Evolutionary conservation across 352 stramenopile genomes (phyloP).

Genomic region (Phytophthora citricola): DNA sequence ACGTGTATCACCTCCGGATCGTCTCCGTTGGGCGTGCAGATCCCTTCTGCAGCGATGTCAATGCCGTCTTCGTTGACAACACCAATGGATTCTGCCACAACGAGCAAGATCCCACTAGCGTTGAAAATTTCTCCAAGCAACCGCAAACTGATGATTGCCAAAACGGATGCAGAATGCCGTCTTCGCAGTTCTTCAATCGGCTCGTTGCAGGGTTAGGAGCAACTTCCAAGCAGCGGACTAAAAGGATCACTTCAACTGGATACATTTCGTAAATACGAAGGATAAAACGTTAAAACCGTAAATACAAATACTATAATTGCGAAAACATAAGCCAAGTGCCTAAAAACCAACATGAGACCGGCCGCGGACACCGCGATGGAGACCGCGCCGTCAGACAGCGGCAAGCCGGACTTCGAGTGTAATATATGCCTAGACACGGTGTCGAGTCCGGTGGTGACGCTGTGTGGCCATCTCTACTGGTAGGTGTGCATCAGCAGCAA

Average conservation of each 20-base stretch:
- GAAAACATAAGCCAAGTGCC: neutral
- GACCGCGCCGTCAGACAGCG: slow-evolving; percentile 23
- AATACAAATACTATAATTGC: slow-evolving; percentile 9
- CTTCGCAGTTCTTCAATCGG: slow-evolving; percentile 49
- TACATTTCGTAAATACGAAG: slow-evolving; percentile 6
- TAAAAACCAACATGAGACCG: neutral
- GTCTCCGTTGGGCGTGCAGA: slow-evolving; percentile 32
- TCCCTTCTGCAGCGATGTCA: slow-evolving; percentile 13
- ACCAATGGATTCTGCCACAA: slow-evolving; percentile 32
- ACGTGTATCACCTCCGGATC: neutral
- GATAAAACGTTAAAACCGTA: slow-evolving; percentile 1
- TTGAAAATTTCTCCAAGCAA: slow-evolving; percentile 58
- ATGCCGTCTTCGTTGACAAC: slow-evolving; percentile 33
- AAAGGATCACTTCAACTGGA: neutral
- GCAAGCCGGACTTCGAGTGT: slow-evolving; percentile 75
- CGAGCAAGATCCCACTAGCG: slow-evolving; percentile 13
- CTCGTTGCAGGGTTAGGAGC: slow-evolving; percentile 42
- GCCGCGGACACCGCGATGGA: slow-evolving; percentile 11
- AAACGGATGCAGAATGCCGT: slow-evolving; percentile 32
- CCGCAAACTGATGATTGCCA: slow-evolving; percentile 49
- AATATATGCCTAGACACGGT: slow-evolving; percentile 92
- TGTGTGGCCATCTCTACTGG: slow-evolving; percentile 93
- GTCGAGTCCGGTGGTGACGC: slow-evolving; percentile 87
- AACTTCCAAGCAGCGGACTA: neutral
- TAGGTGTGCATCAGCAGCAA: slow-evolving; percentile 24